Percentiles rank a stretch among this genome's conserved stretches.
Conservation (phyloP, 176 grass and related monocot genomes). For the Microstegium vimineum region DNA sequence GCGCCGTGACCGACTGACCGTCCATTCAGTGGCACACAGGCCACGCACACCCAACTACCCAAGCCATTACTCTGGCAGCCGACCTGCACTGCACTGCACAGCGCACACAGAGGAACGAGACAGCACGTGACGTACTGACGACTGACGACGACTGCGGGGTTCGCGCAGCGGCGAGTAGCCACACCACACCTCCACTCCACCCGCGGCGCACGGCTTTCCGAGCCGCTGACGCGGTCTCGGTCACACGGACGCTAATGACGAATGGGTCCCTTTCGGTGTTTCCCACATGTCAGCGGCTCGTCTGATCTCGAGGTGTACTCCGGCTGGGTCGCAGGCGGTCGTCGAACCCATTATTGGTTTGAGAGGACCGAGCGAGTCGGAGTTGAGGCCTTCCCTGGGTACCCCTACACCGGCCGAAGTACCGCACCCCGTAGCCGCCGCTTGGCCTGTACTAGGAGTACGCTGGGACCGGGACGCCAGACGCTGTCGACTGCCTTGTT, state of each 20-base stretch:
- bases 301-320: not conserved
- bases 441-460: not conserved
- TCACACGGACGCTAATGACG: not conserved
- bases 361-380: not conserved
- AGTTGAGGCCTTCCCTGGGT: slow-evolving; percentile 22
- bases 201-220: not conserved
- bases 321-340: too few species aligned
- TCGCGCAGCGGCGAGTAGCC: slow-evolving; percentile 40
- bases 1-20: too few species aligned
- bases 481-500: too few species aligned
- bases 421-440: not conserved
- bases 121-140: not conserved
- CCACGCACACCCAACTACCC: not conserved
- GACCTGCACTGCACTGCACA: not conserved
- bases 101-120: too few species aligned
- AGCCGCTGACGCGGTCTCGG: not conserved
- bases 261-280: fast-evolving
- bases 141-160: not conserved
- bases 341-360: too few species aligned
- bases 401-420: not conserved
- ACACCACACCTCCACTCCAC: too few species aligned
- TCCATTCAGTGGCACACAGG: too few species aligned
- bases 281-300: not conserved
- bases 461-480: too few species aligned
- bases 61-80: not conserved